These are phyloP conservation scores for Canna indica DNA, from an alignment of 176 grass and related monocot genomes.

Conservation along the genomic window DNA sequence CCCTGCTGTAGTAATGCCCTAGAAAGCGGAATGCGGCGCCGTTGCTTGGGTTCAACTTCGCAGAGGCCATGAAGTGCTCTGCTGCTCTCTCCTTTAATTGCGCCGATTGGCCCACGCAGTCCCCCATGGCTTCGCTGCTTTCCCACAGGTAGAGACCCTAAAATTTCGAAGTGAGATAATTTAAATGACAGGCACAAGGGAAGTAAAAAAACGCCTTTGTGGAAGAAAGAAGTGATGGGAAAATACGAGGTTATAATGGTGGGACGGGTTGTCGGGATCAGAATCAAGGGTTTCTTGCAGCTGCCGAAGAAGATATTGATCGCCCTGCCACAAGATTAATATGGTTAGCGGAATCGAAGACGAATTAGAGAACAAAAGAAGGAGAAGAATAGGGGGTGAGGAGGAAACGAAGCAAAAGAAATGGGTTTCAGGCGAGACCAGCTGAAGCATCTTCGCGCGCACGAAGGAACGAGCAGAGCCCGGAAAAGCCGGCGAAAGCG, in stretches of 20 bases:
- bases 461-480: not conserved
- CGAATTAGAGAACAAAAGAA: not conserved
- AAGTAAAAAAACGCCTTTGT: not conserved
- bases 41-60: constrained; percentile 81
- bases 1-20: constrained; percentile 46
- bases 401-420: not conserved
- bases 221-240: not conserved
- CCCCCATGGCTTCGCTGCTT: constrained; percentile 24
- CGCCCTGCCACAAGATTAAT: constrained; percentile 28
- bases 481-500: not conserved
- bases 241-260: constrained; percentile 53
- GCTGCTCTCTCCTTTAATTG: constrained; percentile 37
- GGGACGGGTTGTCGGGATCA: constrained; percentile 42
- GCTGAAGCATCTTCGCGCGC: not conserved
- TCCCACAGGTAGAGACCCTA: constrained; percentile 64
- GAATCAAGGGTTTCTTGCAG: constrained; percentile 46
- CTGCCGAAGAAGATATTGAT: constrained; percentile 25
- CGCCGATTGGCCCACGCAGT: constrained; percentile 9
- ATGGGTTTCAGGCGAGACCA: not conserved
- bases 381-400: not conserved
- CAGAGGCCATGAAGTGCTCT: constrained; percentile 65
- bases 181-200: too few relatives aligned
- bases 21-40: constrained; percentile 60
- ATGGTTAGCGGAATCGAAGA: not conserved
- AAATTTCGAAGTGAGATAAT: not conserved